Percentiles rank a stretch among this genome's conserved stretches.
Evolutionary conservation across 495 filamentous ascomycete species (phyloP).

Genomic region (Aspergillus ellipticus): DNA sequence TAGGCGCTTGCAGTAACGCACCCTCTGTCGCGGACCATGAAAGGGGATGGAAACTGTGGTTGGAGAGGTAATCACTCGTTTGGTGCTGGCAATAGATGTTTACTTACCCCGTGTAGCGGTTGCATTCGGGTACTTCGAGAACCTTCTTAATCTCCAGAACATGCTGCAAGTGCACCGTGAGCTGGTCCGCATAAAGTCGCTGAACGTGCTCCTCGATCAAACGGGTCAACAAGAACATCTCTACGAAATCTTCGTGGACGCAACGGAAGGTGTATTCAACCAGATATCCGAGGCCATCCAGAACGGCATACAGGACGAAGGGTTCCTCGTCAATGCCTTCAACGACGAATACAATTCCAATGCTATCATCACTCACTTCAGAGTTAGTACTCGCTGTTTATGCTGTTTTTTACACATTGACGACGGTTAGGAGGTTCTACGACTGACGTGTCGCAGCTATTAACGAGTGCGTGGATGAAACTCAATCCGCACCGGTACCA

Average conservation of each 20-base stretch:
- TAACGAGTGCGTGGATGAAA: constrained; percentile 87
- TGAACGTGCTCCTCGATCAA: constrained; percentile 67
- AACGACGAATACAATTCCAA: constrained; percentile 65
- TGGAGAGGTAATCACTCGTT: constrained; percentile 77
- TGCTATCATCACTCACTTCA: constrained; percentile 70
- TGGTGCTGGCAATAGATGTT: constrained; percentile 2
- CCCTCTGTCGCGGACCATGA: constrained; percentile 80
- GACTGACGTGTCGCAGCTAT: constrained; percentile 49
- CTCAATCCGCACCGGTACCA: constrained; percentile 62
- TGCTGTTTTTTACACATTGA: not conserved
- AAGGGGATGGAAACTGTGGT: constrained; percentile 93
- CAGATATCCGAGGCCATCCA: constrained; percentile 51
- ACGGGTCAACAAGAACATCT: constrained; percentile 63
- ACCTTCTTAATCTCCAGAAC: constrained; percentile 64
- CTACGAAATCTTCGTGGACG: constrained; percentile 81
- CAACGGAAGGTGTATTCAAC: constrained; percentile 61
- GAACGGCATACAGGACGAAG: constrained; percentile 54
- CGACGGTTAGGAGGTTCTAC: not conserved
- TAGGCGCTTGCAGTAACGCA: constrained; percentile 81
- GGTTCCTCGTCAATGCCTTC: constrained; percentile 66
- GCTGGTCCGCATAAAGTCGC: constrained; percentile 61
- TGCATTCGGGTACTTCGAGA: constrained; percentile 90
- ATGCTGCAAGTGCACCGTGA: constrained; percentile 63
- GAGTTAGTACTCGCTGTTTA: constrained; percentile 40
- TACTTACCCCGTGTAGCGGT: constrained; percentile 58